Evolutionary conservation across 179 eudicot genomes (phyloP), one percentile per base, ranked within the genome.

Genomic region (Nepenthes alata): DNA sequence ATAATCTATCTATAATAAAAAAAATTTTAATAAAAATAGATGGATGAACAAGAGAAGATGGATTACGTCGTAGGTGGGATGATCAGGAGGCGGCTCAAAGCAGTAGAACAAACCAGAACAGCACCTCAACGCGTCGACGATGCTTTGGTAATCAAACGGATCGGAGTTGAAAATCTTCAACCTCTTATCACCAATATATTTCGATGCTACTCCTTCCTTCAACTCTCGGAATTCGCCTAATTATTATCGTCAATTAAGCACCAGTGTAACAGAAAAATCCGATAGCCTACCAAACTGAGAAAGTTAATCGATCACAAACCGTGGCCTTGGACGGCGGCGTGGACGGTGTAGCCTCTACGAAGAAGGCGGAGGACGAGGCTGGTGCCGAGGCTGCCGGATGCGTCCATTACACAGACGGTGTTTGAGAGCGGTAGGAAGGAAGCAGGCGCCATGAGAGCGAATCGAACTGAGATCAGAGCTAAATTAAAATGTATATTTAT

Each of bases 321-420:
- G 11, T 74, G 80, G 47, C 59, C 62, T 63, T 81, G 85, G 9
- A 80, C 55, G 0, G 85, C 73, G 15, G 89, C 89, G 55, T 78
- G 85, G 67, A 83, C 89, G 34, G 58, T 70, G 54, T 83, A 83
- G 25, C 85, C 89, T 37, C 75, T 41, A 0, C 65, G 78, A 64
- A 83, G 84, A 41, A 83, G 84, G 2, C 83, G 80, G 0, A 51
- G 70, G n/a, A 81, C 89, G 9, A 83, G 80, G 61, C 16, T 49
- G 1, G 74, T 63, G 5, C 89, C 89, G 11, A 83, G 68, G 41
- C 59, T 59, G 47, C 82, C 75, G 0, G 89, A 78, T 35, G 89
- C 89, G 38, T 83, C 89, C 89, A 81, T 83, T 8, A 83, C 89
- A 53, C 89, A 78, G 0, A 78, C 77, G 2, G 70, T 69, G 63